Evolutionary conservation across 306 rosid genomes (phyloP).

Genomic region (Datisca glomerata): DNA sequence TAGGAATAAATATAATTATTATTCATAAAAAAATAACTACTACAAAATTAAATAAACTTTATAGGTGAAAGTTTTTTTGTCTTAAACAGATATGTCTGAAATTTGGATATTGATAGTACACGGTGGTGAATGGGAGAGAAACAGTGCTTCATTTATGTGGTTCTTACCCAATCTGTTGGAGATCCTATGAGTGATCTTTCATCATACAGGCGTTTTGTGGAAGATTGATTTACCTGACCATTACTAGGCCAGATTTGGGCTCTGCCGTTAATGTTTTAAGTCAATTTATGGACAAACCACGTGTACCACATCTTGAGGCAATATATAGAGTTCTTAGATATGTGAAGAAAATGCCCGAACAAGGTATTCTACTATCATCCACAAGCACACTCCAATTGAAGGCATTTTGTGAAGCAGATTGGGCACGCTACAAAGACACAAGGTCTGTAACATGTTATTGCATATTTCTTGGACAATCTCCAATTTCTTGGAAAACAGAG

Average conservation of each 20-base stretch:
- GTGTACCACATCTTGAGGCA: not conserved
- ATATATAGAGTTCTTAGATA: not conserved
- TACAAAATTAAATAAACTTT: too few species aligned
- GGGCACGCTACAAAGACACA: constrained; percentile 7
- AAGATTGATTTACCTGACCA: not conserved
- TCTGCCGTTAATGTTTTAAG: not conserved
- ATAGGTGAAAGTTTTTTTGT: too few species aligned
- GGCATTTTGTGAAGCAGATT: constrained; percentile 4
- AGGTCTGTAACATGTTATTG: too few species aligned
- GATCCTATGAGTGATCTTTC: not conserved
- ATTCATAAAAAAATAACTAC: too few species aligned
- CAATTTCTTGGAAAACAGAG: constrained; percentile 4
- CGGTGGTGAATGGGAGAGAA: too few species aligned
- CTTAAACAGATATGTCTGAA: too few species aligned
- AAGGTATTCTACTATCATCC: not conserved
- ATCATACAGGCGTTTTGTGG: not conserved
- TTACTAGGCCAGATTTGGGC: not conserved
- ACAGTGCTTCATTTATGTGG: too few species aligned
- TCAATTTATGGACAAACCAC: constrained; percentile 3
- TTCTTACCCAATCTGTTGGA: not conserved
- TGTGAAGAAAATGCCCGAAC: not conserved
- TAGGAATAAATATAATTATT: too few species aligned
- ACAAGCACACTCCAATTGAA: not conserved
- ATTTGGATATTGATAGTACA: too few species aligned
- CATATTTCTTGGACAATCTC: not conserved